phyloP scores from a whole-genome alignment of 106 monocot species.

The Hemerocallis citrina region DNA sequence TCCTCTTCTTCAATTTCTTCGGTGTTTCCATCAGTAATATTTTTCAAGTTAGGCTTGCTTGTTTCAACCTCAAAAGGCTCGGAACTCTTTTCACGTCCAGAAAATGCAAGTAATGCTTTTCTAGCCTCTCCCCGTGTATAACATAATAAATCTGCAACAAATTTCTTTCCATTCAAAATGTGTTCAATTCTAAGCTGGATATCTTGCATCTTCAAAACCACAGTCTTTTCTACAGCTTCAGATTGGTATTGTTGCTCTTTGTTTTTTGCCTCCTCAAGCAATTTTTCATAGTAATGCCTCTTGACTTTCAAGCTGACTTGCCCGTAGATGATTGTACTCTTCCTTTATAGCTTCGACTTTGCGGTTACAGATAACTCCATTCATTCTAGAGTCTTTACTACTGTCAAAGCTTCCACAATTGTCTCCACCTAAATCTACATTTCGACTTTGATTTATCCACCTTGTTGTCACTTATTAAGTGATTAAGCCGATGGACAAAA shows the following conservation, averaged over 20 bases:
- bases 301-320: slow-evolving; percentile 66
- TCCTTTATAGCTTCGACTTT: slow-evolving; percentile 73
- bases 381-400: slow-evolving; percentile 42
- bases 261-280: slow-evolving; percentile 43
- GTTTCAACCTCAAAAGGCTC: slow-evolving; percentile 17
- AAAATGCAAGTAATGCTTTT: slow-evolving; percentile 84
- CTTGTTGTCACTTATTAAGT: slow-evolving; percentile 60
- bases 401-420: slow-evolving; percentile 32
- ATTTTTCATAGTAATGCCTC: slow-evolving; percentile 80
- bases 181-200: slow-evolving; percentile 54
- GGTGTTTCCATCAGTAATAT: no score
- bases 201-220: no score
- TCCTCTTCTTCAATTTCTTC: no score
- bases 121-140: slow-evolving; percentile 85
- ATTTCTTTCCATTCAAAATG: slow-evolving; percentile 34
- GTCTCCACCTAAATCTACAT: slow-evolving; percentile 24
- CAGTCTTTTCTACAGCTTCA: slow-evolving; percentile 58
- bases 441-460: no score
- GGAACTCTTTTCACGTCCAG: slow-evolving; percentile 26
- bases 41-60: slow-evolving; percentile 6
- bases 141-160: no score
- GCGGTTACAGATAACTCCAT: slow-evolving; percentile 48
- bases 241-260: slow-evolving; percentile 39
- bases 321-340: slow-evolving; percentile 65
- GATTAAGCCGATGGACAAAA: no score